phyloP scores from a whole-genome alignment of 306 rosid species.

The Boehmeria nivea region DNA sequence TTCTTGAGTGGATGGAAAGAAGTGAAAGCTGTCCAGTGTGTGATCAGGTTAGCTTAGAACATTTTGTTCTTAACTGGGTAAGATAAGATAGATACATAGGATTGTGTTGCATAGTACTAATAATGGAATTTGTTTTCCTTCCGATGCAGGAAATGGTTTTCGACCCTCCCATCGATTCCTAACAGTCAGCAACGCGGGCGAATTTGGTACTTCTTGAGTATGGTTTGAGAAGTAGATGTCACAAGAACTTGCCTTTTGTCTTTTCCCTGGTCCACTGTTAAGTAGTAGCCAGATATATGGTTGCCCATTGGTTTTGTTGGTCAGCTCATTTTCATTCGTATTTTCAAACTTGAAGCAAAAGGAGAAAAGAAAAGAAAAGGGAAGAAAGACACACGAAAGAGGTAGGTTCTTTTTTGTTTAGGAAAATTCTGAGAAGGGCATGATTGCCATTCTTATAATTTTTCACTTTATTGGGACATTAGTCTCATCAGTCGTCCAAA shows the following conservation, averaged over 20 bases:
- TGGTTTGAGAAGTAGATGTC: constrained; percentile 30
- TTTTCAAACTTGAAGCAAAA: no score
- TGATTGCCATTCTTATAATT: constrained; percentile 5
- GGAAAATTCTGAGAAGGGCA: constrained; percentile 10
- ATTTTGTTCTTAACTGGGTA: constrained; percentile 1
- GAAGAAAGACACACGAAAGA: no score
- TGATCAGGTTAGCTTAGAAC: constrained; percentile 72
- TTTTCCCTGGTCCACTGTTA: no score
- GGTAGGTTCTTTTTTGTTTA: not conserved
- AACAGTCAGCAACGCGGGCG: constrained; percentile 19
- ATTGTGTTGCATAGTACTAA: constrained; percentile 1
- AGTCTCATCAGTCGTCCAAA: constrained; percentile 9
- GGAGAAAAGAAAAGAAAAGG: no score
- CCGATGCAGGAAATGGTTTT: constrained; percentile 71
- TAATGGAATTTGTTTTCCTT: constrained; percentile 8
- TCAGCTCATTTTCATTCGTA: constrained; percentile 16
- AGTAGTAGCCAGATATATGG: no score
- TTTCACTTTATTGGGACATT: constrained; percentile 10
- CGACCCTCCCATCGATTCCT: constrained; percentile 63
- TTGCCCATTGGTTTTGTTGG: constrained; percentile 26
- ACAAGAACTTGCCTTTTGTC: constrained; percentile 20
- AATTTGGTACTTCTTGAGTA: constrained; percentile 18
- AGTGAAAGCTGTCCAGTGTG: constrained; percentile 87
- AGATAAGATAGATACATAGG: not conserved
- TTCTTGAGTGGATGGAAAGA: constrained; percentile 99